Conservation (phyloP, 257 asterid species). For the Solanum etuberosum region DNA sequence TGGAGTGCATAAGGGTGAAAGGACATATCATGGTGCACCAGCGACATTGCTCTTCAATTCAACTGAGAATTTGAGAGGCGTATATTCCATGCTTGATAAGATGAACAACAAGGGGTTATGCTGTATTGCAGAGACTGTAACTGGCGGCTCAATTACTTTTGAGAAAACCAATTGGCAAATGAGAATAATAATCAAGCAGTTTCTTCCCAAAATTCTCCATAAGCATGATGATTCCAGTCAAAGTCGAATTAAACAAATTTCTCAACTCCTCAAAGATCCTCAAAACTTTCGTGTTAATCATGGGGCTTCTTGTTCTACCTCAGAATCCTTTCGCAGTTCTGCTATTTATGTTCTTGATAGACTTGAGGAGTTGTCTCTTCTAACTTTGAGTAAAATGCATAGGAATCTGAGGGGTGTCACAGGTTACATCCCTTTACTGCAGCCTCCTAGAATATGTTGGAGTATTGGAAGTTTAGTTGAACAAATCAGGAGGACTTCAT, state of each 20-base stretch:
- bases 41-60: slow-evolving; percentile 18
- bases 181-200: slow-evolving; percentile 32
- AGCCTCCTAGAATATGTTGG: slow-evolving; percentile 3
- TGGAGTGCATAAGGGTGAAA: slow-evolving; percentile 20
- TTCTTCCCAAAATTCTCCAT: slow-evolving; percentile 30
- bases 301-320: slow-evolving; percentile 8
- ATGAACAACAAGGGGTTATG: slow-evolving; percentile 60
- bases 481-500: slow-evolving; percentile 27
- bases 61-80: slow-evolving; percentile 14
- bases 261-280: slow-evolving; percentile 33
- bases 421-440: slow-evolving; percentile 31
- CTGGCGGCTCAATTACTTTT: slow-evolving; percentile 27
- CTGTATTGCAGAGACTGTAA: slow-evolving; percentile 35
- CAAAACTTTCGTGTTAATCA: slow-evolving; percentile 18
- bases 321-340: slow-evolving; percentile 36
- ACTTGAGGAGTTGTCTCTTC: slow-evolving; percentile 37
- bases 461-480: slow-evolving; percentile 6
- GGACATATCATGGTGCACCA: slow-evolving; percentile 5
- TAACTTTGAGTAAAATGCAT: slow-evolving; percentile 42
- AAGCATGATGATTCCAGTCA: slow-evolving; percentile 16
- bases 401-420: slow-evolving; percentile 45
- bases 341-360: slow-evolving; percentile 37
- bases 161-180: slow-evolving; percentile 41
- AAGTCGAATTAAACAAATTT: slow-evolving; percentile 23
- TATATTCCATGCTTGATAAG: slow-evolving; percentile 32